phyloP scores from a whole-genome alignment of 768 basidiomycete species.

The Mycena polygramma region DNA sequence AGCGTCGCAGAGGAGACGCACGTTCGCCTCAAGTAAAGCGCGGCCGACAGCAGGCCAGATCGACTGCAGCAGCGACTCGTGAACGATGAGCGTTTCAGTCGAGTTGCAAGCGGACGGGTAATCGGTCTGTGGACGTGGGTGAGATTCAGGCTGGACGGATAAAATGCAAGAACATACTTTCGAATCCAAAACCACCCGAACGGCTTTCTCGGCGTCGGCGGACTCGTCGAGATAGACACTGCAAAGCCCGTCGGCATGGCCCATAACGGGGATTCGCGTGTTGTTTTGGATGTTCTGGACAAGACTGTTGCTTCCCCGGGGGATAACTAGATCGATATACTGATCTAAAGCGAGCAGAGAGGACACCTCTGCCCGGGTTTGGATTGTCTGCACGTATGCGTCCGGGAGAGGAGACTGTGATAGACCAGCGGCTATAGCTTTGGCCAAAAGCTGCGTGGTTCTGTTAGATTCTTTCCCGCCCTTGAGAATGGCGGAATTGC shows the following conservation, averaged over 20 bases:
- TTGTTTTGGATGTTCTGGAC: slow-evolving; percentile 90
- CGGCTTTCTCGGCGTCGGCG: slow-evolving; percentile 84
- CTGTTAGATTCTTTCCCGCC: slow-evolving; percentile 95
- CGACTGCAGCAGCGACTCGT: slow-evolving; percentile 75
- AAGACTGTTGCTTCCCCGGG: slow-evolving; percentile 92
- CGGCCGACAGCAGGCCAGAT: slow-evolving; percentile 87
- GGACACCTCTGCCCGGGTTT: slow-evolving; percentile 92
- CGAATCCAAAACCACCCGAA: slow-evolving; percentile 87
- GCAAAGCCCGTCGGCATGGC: slow-evolving; percentile 97
- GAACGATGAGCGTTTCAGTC: slow-evolving; percentile 89
- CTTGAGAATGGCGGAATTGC: slow-evolving; percentile 97
- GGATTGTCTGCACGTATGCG: slow-evolving; percentile 91
- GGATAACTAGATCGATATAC: slow-evolving; percentile 97
- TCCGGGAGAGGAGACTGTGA: slow-evolving; percentile 78
- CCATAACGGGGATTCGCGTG: slow-evolving; percentile 98
- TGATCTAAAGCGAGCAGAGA: slow-evolving; percentile 87
- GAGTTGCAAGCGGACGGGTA: slow-evolving; percentile 98
- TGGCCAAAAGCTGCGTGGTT: slow-evolving; percentile 82
- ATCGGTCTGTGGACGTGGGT: slow-evolving; percentile 70
- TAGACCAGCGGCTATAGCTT: slow-evolving; percentile 85
- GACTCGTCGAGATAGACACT: slow-evolving; percentile 89
- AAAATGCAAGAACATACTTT: slow-evolving; percentile 69
- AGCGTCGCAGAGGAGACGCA: slow-evolving; percentile 86
- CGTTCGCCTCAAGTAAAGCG: slow-evolving; percentile 75
- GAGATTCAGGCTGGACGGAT: background rate